Percentiles rank a stretch among this genome's conserved stretches.
Conservation (phyloP, 2,329 filamentous ascomycete species). For the Rhexocercosporidium sp. region DNA sequence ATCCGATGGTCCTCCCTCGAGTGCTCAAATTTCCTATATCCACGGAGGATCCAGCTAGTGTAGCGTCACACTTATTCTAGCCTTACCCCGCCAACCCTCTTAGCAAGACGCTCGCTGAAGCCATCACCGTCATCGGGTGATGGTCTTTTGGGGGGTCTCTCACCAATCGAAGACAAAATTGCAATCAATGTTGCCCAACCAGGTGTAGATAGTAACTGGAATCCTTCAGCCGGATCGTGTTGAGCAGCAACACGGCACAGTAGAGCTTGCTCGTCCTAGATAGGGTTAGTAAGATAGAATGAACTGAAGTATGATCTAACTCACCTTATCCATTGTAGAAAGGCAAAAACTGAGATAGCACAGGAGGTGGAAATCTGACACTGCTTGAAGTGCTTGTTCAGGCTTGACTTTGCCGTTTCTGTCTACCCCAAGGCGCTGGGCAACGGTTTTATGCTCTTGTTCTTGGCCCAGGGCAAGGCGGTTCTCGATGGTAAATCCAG, state of each 20-base stretch:
- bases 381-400: constrained; percentile 65
- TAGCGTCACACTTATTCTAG: constrained; percentile 38
- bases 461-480: constrained; percentile 83
- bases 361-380: constrained; percentile 96
- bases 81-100: constrained; percentile 70
- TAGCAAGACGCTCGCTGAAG: constrained; percentile 57
- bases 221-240: constrained; percentile 80
- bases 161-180: constrained; percentile 96
- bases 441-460: constrained; percentile 75
- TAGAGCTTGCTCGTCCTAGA: constrained; percentile 85
- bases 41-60: constrained; percentile 33
- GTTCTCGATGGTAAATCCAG: constrained; percentile 88
- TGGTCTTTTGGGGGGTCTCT: constrained; percentile 84
- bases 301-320: constrained; percentile 29
- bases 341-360: constrained; percentile 77
- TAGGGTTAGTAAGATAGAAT: constrained; percentile 22
- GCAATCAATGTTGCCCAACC: constrained; percentile 94
- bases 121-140: constrained; percentile 41
- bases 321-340: constrained; percentile 83
- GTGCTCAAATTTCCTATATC: constrained; percentile 30
- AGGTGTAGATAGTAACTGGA: constrained; percentile 82
- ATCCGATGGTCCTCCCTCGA: neutral
- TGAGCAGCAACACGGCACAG: constrained; percentile 84
- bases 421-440: constrained; percentile 69
- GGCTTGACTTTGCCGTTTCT: constrained; percentile 59